These are phyloP conservation scores for Trametes coccinea DNA, from an alignment of 768 basidiomycete genomes.

Conservation along the genomic window DNA sequence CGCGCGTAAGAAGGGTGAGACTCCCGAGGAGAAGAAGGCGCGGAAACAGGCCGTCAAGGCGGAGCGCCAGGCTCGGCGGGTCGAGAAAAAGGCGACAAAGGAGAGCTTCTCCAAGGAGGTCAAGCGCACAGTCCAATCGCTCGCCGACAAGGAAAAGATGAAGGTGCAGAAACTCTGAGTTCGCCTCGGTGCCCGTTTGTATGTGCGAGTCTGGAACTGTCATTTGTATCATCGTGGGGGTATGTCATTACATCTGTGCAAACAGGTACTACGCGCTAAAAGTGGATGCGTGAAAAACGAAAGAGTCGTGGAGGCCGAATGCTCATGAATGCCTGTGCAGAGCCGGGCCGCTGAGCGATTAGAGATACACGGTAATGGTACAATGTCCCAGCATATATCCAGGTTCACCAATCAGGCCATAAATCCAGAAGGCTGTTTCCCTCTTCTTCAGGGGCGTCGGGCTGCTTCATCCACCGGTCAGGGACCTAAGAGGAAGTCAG, in stretches of 20 bases:
- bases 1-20: conserved; percentile 73
- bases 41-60: conserved; percentile 71
- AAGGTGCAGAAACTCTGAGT: conserved; percentile 34
- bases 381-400: neutral
- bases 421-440: conserved; percentile 39
- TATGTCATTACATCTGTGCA: conserved; percentile 10
- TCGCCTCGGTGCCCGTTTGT: neutral
- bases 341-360: neutral
- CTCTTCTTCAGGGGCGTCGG: conserved; percentile 78
- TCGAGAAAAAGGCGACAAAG: conserved; percentile 66
- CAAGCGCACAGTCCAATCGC: conserved; percentile 54
- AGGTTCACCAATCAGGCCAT: conserved; percentile 42
- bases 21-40: conserved; percentile 68
- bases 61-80: conserved; percentile 62
- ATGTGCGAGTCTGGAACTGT: neutral
- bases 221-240: neutral
- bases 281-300: neutral
- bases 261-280: neutral
- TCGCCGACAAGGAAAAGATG: conserved; percentile 45
- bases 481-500: conserved; percentile 59
- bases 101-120: conserved; percentile 65
- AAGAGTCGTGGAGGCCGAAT: neutral
- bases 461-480: conserved; percentile 90
- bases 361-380: conserved; percentile 1
- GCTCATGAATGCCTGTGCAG: neutral